These are phyloP conservation scores for Eleusine coracana DNA, from an alignment of 176 grass and related monocot genomes.

Conservation along the genomic window DNA sequence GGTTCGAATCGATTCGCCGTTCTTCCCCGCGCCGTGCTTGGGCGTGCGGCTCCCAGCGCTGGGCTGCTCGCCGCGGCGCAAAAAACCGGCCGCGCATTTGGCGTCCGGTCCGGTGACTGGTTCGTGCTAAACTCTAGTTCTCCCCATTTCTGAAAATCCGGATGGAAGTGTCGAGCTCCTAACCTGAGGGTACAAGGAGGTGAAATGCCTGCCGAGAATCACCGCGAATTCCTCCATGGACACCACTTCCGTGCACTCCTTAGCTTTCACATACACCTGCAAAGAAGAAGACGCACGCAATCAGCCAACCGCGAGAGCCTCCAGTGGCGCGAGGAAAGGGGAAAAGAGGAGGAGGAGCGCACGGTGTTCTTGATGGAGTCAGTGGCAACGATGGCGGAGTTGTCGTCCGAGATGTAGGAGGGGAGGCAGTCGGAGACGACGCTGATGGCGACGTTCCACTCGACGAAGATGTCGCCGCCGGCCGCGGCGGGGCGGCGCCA, in stretches of 20 bases:
- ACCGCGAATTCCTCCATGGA: slow-evolving; percentile 85
- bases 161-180: not conserved
- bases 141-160: not conserved
- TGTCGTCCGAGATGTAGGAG: slow-evolving; percentile 79
- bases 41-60: not conserved
- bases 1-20: not conserved
- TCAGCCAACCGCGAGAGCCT: not conserved
- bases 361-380: slow-evolving; percentile 99
- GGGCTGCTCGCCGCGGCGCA: not conserved
- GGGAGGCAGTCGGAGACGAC: slow-evolving; percentile 92
- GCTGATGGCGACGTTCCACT: slow-evolving; percentile 79
- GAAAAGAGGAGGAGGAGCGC: not conserved
- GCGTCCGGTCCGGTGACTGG: not conserved
- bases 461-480: slow-evolving; percentile 63
- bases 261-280: slow-evolving; percentile 94
- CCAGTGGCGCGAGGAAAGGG: not conserved
- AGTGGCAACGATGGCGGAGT: slow-evolving; percentile 89
- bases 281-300: not conserved
- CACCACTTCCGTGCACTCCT: slow-evolving; percentile 73
- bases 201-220: slow-evolving; percentile 81
- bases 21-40: not conserved
- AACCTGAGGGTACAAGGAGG: slow-evolving; percentile 74
- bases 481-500: slow-evolving; percentile 55
- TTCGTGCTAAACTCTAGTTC: not conserved
- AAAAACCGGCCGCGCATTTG: not conserved